A percentile compares a stretch with the other conserved stretches of the same genome.
Evolutionary conservation across 345 rosid genomes (phyloP).

Genomic region (Boechera stricta): DNA sequence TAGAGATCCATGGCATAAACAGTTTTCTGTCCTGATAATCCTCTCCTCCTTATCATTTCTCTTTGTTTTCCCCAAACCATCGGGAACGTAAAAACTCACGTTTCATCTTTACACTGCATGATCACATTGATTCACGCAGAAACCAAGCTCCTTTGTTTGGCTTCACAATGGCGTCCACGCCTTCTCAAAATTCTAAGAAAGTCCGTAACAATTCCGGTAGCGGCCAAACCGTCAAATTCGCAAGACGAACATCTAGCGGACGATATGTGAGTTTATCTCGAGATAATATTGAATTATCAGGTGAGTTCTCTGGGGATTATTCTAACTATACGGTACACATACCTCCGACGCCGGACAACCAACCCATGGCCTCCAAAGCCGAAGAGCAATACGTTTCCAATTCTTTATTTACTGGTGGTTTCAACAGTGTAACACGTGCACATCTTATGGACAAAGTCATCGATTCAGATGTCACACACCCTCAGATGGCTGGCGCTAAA

Average conservation of each 20-base stretch:
- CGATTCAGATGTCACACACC: conserved; percentile 90
- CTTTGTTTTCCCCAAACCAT: conserved; percentile 11
- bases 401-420: conserved; percentile 92
- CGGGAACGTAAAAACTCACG: conserved; percentile 13
- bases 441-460: conserved; percentile 98
- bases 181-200: conserved; percentile 68
- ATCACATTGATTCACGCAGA: conserved; percentile 26
- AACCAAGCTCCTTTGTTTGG: conserved; percentile 35
- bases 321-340: conserved; percentile 93
- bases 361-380: conserved; percentile 82
- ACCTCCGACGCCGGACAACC: conserved; percentile 93
- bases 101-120: conserved; percentile 22
- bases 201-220: conserved; percentile 61
- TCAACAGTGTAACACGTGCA: conserved; percentile 91
- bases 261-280: conserved; percentile 84
- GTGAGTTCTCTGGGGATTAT: conserved; percentile 77
- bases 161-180: conserved; percentile 60
- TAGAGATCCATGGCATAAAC: conserved; percentile 22
- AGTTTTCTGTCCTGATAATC: conserved; percentile 15
- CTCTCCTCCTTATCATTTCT: conserved; percentile 35
- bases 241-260: conserved; percentile 92
- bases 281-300: conserved; percentile 86
- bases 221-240: conserved; percentile 89
- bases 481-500: conserved; percentile 93
- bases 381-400: conserved; percentile 94